Conservation (phyloP, 768 basidiomycete species). For the Boletus reticulatus region DNA sequence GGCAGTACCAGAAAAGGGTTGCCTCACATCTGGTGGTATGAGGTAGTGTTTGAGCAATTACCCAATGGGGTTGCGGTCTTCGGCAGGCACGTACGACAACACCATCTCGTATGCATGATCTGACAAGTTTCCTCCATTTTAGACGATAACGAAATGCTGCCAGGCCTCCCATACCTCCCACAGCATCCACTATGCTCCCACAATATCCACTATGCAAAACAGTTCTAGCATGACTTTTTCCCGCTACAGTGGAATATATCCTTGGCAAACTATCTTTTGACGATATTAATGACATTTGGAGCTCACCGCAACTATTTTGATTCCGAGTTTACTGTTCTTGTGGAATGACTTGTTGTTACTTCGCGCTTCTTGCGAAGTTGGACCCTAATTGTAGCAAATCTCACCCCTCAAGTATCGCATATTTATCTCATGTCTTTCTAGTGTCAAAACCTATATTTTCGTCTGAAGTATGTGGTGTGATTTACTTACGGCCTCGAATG, state of each 20-base stretch:
- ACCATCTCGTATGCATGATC: neutral
- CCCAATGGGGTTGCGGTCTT: no score
- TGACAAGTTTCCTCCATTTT: constrained; percentile 3
- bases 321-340: neutral
- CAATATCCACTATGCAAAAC: neutral
- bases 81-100: constrained; percentile 14
- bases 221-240: neutral
- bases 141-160: constrained; percentile 5
- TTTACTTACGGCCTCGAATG: no score
- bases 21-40: neutral
- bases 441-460: no score
- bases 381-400: neutral
- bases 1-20: constrained; percentile 9
- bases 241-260: constrained; percentile 3
- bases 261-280: neutral
- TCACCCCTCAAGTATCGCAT: neutral
- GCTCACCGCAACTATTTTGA: neutral
- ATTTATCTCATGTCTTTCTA: no score
- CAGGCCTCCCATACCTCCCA: neutral
- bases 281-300: constrained; percentile 13
- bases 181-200: no score
- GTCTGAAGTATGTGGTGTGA: no score
- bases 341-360: neutral
- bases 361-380: no score
- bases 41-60: constrained; percentile 12